Percentiles rank a stretch among this genome's conserved stretches.
phyloP scores from a whole-genome alignment of 2,329 filamentous ascomycete genomes.

The Cercospora sesami region DNA sequence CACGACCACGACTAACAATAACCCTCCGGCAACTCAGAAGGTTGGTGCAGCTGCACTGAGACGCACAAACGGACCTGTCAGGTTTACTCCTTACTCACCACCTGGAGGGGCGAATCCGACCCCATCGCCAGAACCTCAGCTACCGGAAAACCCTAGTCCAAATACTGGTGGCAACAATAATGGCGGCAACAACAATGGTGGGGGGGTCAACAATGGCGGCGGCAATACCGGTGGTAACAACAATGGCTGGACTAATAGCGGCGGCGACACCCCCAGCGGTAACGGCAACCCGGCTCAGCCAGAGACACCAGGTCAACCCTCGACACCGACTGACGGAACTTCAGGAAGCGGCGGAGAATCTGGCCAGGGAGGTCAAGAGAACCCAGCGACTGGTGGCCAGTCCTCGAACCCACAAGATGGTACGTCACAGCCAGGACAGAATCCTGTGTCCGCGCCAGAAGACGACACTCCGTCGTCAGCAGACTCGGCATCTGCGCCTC shows the following conservation, averaged over 20 bases:
- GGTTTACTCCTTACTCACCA: background rate
- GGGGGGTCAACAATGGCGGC: background rate
- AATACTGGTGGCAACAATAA: background rate
- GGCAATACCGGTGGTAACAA: background rate
- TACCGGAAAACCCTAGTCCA: background rate
- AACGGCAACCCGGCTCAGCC: background rate
- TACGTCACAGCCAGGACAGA: background rate
- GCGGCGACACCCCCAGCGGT: background rate
- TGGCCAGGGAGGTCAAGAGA: background rate
- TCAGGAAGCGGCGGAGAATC: background rate
- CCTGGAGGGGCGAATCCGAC: background rate
- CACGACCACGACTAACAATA: background rate
- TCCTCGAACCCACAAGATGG: background rate
- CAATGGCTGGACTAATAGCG: background rate
- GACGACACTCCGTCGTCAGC: background rate
- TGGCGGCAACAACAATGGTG: background rate
- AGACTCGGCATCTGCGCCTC: conserved; percentile 1
- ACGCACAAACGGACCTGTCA: background rate
- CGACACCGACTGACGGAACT: background rate
- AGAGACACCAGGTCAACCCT: background rate
- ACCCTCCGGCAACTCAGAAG: background rate
- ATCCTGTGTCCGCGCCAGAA: background rate
- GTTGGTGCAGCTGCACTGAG: background rate
- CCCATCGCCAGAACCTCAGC: background rate
- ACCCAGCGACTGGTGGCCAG: background rate